A percentile compares a stretch with the other conserved stretches of the same genome.
Conservation (phyloP, 306 rosid species). For the Acmispon strigosus region DNA sequence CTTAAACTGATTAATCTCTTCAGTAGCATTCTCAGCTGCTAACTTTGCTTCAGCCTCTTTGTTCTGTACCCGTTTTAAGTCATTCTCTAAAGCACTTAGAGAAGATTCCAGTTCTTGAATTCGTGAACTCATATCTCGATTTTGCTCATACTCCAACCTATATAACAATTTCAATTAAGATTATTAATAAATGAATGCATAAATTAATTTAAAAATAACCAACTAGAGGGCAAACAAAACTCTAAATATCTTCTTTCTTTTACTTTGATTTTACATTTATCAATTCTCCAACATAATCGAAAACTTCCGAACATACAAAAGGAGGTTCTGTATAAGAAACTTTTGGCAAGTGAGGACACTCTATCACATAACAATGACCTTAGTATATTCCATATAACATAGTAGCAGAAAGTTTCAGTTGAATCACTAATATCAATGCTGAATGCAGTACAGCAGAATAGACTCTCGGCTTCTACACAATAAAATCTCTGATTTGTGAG, state of each 20-base stretch:
- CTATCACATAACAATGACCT: not conserved
- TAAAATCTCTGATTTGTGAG: not conserved
- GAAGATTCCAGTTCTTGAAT: slow-evolving; percentile 69
- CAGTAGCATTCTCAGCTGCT: slow-evolving; percentile 57
- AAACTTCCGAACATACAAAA: not conserved
- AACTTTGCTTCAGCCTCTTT: slow-evolving; percentile 69
- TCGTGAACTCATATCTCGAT: slow-evolving; percentile 74
- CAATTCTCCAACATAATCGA: not conserved
- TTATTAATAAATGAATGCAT: slow-evolving; percentile 1
- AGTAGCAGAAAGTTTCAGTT: not conserved
- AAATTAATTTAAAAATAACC: not conserved
- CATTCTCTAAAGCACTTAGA: slow-evolving; percentile 48
- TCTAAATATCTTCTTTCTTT: not conserved
- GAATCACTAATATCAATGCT: not conserved
- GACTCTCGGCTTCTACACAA: not conserved
- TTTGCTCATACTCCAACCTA: slow-evolving; percentile 96
- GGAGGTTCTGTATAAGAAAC: not conserved
- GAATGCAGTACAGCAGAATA: not conserved
- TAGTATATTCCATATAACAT: not conserved
- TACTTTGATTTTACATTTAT: not conserved
- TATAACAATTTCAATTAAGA: slow-evolving; percentile 16
- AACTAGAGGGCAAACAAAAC: not conserved
- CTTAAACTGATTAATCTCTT: slow-evolving; percentile 51
- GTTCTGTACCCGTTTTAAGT: slow-evolving; percentile 57
- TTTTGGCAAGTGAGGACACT: not conserved